phyloP scores from a whole-genome alignment of 129 eudicot species.

The Glebionis coronaria region DNA sequence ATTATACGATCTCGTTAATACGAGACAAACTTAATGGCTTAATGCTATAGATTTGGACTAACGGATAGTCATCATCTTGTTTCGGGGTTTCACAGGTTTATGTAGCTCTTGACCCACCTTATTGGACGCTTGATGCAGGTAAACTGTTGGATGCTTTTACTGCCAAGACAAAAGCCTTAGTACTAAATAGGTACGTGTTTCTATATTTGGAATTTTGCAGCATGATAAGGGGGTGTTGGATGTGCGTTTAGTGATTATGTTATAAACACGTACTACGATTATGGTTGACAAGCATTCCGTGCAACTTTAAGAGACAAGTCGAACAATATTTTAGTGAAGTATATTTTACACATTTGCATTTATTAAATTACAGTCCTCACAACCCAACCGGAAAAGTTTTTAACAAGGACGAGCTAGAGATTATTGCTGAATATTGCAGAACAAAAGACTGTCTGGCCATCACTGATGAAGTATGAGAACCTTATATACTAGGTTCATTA shows the following conservation, averaged over 20 bases:
- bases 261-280: too few species aligned
- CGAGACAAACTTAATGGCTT: not conserved
- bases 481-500: not conserved
- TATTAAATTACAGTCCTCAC: conserved; percentile 72
- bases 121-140: conserved; percentile 58
- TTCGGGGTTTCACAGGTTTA: conserved; percentile 51
- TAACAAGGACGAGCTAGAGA: conserved; percentile 73
- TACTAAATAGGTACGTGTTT: conserved; percentile 74
- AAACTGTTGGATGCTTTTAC: conserved; percentile 65
- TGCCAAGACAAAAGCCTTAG: conserved; percentile 71
- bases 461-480: conserved; percentile 84
- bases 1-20: conserved; percentile 1
- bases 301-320: too few species aligned
- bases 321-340: not conserved
- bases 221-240: not conserved
- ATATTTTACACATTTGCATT: conserved; percentile 11
- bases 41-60: not conserved
- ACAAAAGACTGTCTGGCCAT: conserved; percentile 72
- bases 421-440: conserved; percentile 80
- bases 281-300: too few species aligned
- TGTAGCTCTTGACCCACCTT: conserved; percentile 84
- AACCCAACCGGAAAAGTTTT: conserved; percentile 98
- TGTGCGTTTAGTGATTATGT: not conserved
- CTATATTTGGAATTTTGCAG: conserved; percentile 2
- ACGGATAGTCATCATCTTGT: not conserved